Evolutionary conservation across 2,329 filamentous ascomycete species (phyloP).

Genomic region (Ophiocordyceps camponoti-leonardi): DNA sequence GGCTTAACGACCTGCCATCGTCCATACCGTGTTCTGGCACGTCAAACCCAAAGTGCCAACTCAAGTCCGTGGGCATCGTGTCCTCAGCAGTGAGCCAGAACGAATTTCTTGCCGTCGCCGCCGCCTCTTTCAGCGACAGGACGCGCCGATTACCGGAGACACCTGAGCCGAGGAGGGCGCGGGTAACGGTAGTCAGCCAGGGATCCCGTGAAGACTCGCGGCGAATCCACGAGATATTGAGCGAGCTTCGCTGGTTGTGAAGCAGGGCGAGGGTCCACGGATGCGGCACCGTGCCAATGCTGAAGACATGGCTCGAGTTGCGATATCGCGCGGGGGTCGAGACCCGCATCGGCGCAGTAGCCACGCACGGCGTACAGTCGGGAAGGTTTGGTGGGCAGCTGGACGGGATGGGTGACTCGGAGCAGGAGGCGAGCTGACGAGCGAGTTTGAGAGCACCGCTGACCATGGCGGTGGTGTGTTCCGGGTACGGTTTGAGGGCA

Average conservation of each 20-base stretch:
- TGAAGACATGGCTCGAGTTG: conserved; percentile 59
- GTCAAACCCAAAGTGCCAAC: conserved; percentile 80
- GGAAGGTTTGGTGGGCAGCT: conserved; percentile 72
- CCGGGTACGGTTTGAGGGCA: conserved; percentile 62
- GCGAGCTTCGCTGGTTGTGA: conserved; percentile 38
- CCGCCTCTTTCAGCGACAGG: conserved; percentile 61
- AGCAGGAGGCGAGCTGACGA: conserved; percentile 57
- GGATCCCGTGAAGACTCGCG: conserved; percentile 54
- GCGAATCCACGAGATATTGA: conserved; percentile 49
- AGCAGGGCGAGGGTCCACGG: conserved; percentile 70
- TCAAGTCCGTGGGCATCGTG: conserved; percentile 49
- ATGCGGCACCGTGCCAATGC: conserved; percentile 77
- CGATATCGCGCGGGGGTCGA: conserved; percentile 48
- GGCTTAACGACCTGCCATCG: conserved; percentile 12
- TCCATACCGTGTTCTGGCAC: conserved; percentile 43
- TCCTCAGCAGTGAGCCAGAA: conserved; percentile 69
- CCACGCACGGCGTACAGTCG: conserved; percentile 55
- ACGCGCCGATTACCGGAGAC: conserved; percentile 46
- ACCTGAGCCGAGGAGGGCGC: conserved; percentile 46
- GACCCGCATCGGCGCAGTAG: conserved; percentile 46
- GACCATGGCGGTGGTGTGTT: conserved; percentile 58
- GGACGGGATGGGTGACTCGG: conserved; percentile 50
- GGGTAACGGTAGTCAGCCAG: conserved; percentile 60
- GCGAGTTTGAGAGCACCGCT: conserved; percentile 57
- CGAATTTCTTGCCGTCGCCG: conserved; percentile 54